phyloP scores from a whole-genome alignment of 805 yeast species.

The Nakazawaea laoshanensis region DNA sequence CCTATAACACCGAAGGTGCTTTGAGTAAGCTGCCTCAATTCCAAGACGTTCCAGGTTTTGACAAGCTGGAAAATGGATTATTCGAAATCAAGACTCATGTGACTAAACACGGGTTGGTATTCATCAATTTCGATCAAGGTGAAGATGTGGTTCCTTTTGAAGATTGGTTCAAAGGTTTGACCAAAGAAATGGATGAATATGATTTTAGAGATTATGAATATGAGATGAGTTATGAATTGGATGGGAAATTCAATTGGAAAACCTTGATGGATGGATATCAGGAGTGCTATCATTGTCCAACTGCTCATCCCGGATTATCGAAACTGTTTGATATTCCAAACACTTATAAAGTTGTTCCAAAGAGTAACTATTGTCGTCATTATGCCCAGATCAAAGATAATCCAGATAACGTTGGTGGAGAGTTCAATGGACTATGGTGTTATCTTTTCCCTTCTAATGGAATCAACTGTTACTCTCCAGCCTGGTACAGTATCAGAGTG shows the following conservation, averaged over 20 bases:
- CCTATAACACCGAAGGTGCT: slow-evolving; percentile 52
- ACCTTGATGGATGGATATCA: slow-evolving; percentile 63
- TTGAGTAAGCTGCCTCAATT: slow-evolving; percentile 57
- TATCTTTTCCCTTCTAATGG: slow-evolving; percentile 55
- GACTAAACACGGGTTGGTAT: slow-evolving; percentile 49
- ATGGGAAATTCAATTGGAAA: slow-evolving; percentile 60
- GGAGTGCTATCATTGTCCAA: slow-evolving; percentile 63
- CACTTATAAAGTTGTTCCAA: slow-evolving; percentile 58
- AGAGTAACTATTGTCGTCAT: slow-evolving; percentile 51
- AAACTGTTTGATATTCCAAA: slow-evolving; percentile 48
- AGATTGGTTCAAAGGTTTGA: slow-evolving; percentile 43
- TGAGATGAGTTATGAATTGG: slow-evolving; percentile 56
- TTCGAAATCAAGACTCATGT: slow-evolving; percentile 46
- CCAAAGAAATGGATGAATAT: slow-evolving; percentile 44
- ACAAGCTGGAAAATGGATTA: slow-evolving; percentile 44
- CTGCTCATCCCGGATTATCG: slow-evolving; percentile 55
- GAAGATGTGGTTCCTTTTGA: slow-evolving; percentile 38
- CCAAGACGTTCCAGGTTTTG: slow-evolving; percentile 50
- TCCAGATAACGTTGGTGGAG: slow-evolving; percentile 49
- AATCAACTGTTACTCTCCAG: slow-evolving; percentile 57
- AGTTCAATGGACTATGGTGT: slow-evolving; percentile 55
- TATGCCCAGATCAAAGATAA: slow-evolving; percentile 37
- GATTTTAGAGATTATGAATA: slow-evolving; percentile 55
- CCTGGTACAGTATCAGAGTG: slow-evolving; percentile 57
- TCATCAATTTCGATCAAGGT: slow-evolving; percentile 42